Conservation (phyloP, 1,284 basidiomycete species). For the Cryptococcus sp. region DNA sequence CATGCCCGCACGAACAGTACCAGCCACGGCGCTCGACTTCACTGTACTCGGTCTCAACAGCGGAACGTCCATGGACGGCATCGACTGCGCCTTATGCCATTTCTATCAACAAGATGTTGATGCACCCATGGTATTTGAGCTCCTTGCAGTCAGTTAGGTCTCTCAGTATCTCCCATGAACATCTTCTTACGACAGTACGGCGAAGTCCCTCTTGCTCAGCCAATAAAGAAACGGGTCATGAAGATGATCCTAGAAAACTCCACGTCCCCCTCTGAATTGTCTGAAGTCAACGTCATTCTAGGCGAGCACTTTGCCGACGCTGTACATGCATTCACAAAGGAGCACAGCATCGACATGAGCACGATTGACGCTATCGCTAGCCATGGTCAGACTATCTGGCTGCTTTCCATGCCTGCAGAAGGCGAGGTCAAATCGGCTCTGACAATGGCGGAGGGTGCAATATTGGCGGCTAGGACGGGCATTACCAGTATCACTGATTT, state of each 20-base stretch:
- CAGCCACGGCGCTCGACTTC: conserved; percentile 14
- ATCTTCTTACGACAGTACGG: conserved; percentile 14
- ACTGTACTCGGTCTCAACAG: conserved; percentile 27
- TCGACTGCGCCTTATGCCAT: conserved; percentile 27
- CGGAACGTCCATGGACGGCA: conserved; percentile 26
- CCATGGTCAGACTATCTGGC: conserved; percentile 33
- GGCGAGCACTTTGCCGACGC: conserved; percentile 22
- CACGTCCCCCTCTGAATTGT: conserved; percentile 24
- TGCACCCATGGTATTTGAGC: conserved; percentile 23
- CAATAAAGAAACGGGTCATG: conserved; percentile 27
- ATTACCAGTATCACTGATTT: conserved; percentile 21
- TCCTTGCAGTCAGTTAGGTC: conserved; percentile 11
- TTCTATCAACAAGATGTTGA: conserved; percentile 20
- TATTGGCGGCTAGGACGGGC: conserved; percentile 13
- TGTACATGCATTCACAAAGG: conserved; percentile 13
- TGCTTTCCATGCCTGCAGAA: conserved; percentile 29
- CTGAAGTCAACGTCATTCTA: conserved; percentile 21
- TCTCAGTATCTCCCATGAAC: background rate
- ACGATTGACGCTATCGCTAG: conserved; percentile 22
- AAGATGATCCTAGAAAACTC: conserved; percentile 24
- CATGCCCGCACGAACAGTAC: conserved; percentile 1
- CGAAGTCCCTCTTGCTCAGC: conserved; percentile 21
- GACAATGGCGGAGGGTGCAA: conserved; percentile 22
- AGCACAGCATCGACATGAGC: conserved; percentile 7
- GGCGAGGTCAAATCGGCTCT: conserved; percentile 27